Evolutionary conservation across 2,329 filamentous ascomycete genomes (phyloP).

Genomic region (Teratosphaeria zuluensis): DNA sequence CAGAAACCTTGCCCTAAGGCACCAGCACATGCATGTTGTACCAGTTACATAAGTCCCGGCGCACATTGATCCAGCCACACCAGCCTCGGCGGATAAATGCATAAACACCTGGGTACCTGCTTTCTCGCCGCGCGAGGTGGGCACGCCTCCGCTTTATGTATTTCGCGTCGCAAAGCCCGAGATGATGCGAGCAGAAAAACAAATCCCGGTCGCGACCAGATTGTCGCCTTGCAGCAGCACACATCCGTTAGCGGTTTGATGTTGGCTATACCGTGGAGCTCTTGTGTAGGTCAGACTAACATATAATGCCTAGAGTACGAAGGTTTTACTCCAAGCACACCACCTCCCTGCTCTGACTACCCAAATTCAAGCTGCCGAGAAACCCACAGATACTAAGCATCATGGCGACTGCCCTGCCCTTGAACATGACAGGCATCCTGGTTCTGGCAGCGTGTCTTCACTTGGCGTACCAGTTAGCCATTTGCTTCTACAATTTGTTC

Average conservation of each 20-base stretch:
- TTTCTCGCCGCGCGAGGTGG: neutral
- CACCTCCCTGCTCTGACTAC: too few relatives aligned
- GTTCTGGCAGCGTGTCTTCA: neutral
- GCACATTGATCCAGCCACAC: neutral
- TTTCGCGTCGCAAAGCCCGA: neutral
- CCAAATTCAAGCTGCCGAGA: neutral
- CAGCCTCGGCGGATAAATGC: neutral
- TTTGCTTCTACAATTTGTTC: conserved; percentile 30
- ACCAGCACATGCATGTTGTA: too few relatives aligned
- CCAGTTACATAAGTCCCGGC: too few relatives aligned
- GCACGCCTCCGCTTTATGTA: neutral
- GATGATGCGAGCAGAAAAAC: neutral
- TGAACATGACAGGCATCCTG: neutral
- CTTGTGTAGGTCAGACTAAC: too few relatives aligned
- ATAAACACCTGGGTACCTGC: neutral
- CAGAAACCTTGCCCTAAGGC: too few relatives aligned
- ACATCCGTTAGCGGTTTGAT: neutral
- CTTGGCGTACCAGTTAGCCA: neutral
- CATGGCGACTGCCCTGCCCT: neutral
- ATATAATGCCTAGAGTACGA: too few relatives aligned
- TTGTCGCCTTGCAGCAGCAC: neutral
- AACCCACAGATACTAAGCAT: neutral
- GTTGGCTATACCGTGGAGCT: neutral
- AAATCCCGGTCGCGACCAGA: neutral
- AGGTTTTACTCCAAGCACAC: too few relatives aligned